A percentile compares a stretch with the other conserved stretches of the same genome.
phyloP scores from a whole-genome alignment of 2,329 filamentous ascomycete genomes.

The Ophiosphaerella herpotricha region DNA sequence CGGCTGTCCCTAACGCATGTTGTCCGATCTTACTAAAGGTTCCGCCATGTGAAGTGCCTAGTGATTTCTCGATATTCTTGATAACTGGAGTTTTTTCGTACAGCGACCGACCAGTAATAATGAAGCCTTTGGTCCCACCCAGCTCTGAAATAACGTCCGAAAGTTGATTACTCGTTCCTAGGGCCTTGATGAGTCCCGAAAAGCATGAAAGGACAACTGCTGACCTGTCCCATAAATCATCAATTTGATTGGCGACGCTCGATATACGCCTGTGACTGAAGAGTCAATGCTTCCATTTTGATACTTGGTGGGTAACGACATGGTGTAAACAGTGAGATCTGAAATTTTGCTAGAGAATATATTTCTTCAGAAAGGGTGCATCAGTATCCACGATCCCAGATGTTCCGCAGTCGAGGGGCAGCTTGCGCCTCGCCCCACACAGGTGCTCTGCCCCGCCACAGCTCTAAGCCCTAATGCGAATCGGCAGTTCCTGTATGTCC shows the following conservation, averaged over 20 bases:
- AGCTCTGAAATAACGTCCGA: constrained; percentile 38
- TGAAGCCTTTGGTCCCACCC: constrained; percentile 57
- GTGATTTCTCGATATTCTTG: constrained; percentile 55
- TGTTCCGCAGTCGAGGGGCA: constrained; percentile 36
- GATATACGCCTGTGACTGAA: constrained; percentile 38
- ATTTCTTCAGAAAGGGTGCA: no score
- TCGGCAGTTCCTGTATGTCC: constrained; percentile 25
- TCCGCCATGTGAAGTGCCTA: constrained; percentile 55
- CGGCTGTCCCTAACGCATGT: constrained; percentile 52
- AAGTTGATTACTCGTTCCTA: constrained; percentile 42
- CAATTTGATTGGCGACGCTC: constrained; percentile 44
- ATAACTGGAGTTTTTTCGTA: constrained; percentile 60
- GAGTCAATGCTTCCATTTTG: constrained; percentile 43
- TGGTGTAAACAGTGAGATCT: constrained; percentile 6
- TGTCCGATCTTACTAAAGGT: constrained; percentile 61
- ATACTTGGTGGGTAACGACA: constrained; percentile 42
- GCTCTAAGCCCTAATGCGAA: constrained; percentile 14
- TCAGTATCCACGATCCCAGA: constrained; percentile 9
- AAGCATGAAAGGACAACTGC: neutral
- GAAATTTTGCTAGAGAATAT: no score
- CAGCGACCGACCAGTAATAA: constrained; percentile 60
- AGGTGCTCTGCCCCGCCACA: constrained; percentile 34
- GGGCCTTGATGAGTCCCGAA: constrained; percentile 1
- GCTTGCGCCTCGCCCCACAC: constrained; percentile 37
- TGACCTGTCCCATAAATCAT: constrained; percentile 45